Percentiles rank a stretch among this genome's conserved stretches.
phyloP scores from a whole-genome alignment of 2,329 filamentous ascomycete genomes.

The Lasiodiplodia hormozganensis region DNA sequence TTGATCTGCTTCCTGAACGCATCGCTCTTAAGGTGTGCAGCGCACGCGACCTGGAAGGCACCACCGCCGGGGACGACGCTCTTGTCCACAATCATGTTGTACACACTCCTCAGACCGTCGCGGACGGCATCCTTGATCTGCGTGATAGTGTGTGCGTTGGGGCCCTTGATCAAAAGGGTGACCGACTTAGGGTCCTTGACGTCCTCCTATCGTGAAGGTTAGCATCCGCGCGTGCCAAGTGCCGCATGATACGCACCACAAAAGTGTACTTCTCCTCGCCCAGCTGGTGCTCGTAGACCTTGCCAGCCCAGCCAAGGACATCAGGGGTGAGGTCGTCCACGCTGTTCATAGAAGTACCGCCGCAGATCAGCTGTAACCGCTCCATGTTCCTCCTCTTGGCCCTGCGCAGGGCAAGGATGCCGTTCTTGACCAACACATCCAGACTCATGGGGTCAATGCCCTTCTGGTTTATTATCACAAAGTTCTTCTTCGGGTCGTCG shows the following conservation, averaged over 20 bases:
- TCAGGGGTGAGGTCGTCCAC: slow-evolving; percentile 91
- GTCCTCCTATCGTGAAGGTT: slow-evolving; percentile 67
- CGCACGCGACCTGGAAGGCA: slow-evolving; percentile 94
- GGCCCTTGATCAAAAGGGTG: slow-evolving; percentile 96
- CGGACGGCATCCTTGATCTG: slow-evolving; percentile 97
- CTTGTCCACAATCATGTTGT: slow-evolving; percentile 99
- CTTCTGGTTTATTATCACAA: slow-evolving; percentile 99
- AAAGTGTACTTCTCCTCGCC: slow-evolving; percentile 99
- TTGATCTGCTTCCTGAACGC: slow-evolving; percentile 89
- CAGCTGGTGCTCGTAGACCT: slow-evolving; percentile 95
- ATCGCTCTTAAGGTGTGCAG: slow-evolving; percentile 84
- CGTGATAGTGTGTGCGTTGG: slow-evolving; percentile 93
- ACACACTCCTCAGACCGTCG: slow-evolving; percentile 92
- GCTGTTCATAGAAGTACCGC: slow-evolving; percentile 91
- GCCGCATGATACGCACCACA: slow-evolving; percentile 55
- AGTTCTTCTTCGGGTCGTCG: slow-evolving; percentile 89
- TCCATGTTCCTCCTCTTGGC: slow-evolving; percentile 99
- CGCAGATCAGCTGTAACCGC: slow-evolving; percentile 91
- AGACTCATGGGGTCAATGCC: slow-evolving; percentile 96
- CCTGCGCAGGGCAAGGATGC: slow-evolving; percentile 89
- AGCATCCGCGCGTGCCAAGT: slow-evolving; percentile 31
- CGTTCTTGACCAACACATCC: slow-evolving; percentile 97
- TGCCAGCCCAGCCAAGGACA: slow-evolving; percentile 91
- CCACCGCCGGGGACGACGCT: slow-evolving; percentile 94
- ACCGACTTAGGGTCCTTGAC: slow-evolving; percentile 99